A percentile compares a stretch with the other conserved stretches of the same genome.
These are phyloP conservation scores for Verticillium albo-atrum DNA, from an alignment of 2,329 filamentous ascomycete species.

Conservation along the genomic window DNA sequence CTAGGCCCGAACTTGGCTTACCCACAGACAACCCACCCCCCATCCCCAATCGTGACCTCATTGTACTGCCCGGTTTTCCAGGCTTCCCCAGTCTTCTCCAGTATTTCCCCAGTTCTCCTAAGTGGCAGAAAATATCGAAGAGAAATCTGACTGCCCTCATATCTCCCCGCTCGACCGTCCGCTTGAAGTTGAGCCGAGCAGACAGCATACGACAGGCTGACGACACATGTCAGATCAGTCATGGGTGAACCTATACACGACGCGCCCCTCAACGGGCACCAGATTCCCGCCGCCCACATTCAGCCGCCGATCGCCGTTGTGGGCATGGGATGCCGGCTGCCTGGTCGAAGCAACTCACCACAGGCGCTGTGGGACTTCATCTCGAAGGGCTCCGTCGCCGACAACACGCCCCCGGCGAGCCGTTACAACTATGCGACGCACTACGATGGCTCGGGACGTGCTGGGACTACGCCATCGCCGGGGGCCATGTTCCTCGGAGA, in stretches of 20 bases:
- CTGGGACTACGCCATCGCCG: slow-evolving; percentile 25
- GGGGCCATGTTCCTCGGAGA: slow-evolving; percentile 29
- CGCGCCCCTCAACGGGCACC: neutral
- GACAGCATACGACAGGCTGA: neutral
- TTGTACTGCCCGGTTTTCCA: neutral
- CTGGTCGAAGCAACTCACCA: slow-evolving; percentile 27
- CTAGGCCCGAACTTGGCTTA: neutral
- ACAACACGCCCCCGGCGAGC: slow-evolving; percentile 17
- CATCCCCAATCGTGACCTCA: neutral
- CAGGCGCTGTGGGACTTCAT: slow-evolving; percentile 32
- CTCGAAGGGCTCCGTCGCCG: slow-evolving; percentile 22
- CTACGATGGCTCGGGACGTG: slow-evolving; percentile 29
- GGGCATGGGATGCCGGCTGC: slow-evolving; percentile 36
- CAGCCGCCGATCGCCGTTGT: slow-evolving; percentile 32
- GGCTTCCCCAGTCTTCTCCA: neutral
- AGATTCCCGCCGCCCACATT: neutral
- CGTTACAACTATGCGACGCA: slow-evolving; percentile 30
- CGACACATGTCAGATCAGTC: neutral
- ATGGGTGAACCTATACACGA: neutral
- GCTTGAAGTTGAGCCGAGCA: neutral
- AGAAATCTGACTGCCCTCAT: neutral
- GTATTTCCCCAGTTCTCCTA: neutral
- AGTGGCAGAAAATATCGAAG: neutral
- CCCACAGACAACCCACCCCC: neutral
- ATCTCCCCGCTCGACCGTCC: neutral